Base-by-base conservation (phyloP, 1,284 basidiomycete genomes). In the Sphagnurus paluster region DNA sequence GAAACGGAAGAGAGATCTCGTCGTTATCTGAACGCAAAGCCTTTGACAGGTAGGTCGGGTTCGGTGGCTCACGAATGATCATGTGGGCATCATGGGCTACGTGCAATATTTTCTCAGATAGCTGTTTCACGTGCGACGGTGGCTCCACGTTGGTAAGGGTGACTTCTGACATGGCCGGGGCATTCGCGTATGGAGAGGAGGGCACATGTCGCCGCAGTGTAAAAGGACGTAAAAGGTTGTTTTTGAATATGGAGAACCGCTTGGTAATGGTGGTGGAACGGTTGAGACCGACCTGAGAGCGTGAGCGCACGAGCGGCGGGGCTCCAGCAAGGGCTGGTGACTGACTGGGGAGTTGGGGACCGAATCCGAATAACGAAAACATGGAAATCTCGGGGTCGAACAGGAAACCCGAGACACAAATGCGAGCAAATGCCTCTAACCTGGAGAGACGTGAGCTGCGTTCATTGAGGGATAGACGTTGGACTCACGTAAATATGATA, bases 321-420 rank as follows among this genome's bases (percentile, higher is more conserved):
- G 33, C 30, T 40, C 28, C 39, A 52, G 42, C 61, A 56, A 2
- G 57, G 6, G 59, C 59, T 34, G 67, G 61, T 42, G 65, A 60
- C 20, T 66, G 53, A 44, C 71, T 66, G 7, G 69, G 54, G 33
- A 62, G 60, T 39, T 63, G 72, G 65, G 3, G 74, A 70, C 10
- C 70, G 69, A 59, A n/a, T n/a, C n/a, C n/a, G n/a, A 85, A 82
- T 7, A 85, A 62, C 17, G 76, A 66, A 19, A 70, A 77, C 4
- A 79, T 64, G 25, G 79, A 80, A 7, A 87, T 72, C 52, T 93
- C 87, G 7, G 95, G 93, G 62, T 98, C 94, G 48, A 98, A 77
- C 20, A 98, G 64, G 54, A 99, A 80, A 13, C 96, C 96, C 9
- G 91, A 93, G 20, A 96, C 90, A 58, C 92, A 81, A 62, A 97